Evolutionary conservation across 345 rosid species (phyloP).

Genomic region (Eucalyptus regnans): DNA sequence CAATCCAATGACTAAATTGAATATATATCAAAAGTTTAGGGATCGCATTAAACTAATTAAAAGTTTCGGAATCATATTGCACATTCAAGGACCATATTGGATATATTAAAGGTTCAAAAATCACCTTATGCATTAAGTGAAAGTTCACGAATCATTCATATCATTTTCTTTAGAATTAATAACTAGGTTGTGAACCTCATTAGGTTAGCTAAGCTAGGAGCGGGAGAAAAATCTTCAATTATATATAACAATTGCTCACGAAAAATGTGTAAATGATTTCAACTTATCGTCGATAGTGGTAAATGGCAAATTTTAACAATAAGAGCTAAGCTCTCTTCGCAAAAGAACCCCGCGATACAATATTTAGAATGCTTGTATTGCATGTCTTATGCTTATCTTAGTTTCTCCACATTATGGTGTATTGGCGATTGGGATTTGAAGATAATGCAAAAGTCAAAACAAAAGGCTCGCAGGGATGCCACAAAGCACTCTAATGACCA

Average conservation of each 20-base stretch:
- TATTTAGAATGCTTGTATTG: not conserved
- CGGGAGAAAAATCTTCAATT: not conserved
- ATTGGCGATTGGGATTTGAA: not conserved
- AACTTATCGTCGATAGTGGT: not conserved
- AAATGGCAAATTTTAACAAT: not conserved
- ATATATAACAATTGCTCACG: not conserved
- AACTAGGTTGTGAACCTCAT: not conserved
- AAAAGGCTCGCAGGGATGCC: not conserved
- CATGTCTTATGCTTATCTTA: not conserved
- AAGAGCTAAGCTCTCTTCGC: not conserved
- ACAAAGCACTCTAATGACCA: not conserved
- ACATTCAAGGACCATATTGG: rapidly evolving
- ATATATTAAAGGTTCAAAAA: too few relatives aligned
- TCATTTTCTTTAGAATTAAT: not conserved
- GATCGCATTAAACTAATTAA: rapidly evolving
- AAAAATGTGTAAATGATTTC: not conserved
- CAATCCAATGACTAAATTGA: rapidly evolving
- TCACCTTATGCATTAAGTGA: rapidly evolving
- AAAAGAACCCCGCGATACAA: not conserved
- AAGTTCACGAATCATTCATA: not conserved
- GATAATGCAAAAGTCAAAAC: not conserved
- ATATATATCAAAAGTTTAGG: too few relatives aligned
- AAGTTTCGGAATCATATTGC: rapidly evolving
- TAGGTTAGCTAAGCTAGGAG: not conserved
- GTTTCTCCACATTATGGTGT: not conserved